Conservation (phyloP, 1,284 basidiomycete genomes). For the Butyriboletus regius region DNA sequence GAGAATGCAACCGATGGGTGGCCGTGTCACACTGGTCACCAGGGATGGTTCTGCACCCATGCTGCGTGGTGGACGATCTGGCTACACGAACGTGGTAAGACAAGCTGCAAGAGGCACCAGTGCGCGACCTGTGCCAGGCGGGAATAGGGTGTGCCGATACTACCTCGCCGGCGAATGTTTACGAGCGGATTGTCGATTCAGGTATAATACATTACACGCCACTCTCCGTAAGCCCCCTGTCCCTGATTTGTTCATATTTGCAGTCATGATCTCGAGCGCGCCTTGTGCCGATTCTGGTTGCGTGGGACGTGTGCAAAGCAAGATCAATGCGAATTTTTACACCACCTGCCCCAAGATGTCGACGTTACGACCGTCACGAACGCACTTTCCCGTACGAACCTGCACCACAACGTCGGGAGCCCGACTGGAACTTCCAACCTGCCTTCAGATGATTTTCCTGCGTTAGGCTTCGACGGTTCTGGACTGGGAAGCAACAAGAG, state of each 20-base stretch:
- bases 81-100: slow-evolving; percentile 31
- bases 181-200: slow-evolving; percentile 93
- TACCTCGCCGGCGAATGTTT: slow-evolving; percentile 95
- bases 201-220: slow-evolving; percentile 43
- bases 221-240: background rate
- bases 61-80: slow-evolving; percentile 43
- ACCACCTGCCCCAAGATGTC: slow-evolving; percentile 77
- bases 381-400: slow-evolving; percentile 63
- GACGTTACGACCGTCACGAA: slow-evolving; percentile 60
- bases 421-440: slow-evolving; percentile 37
- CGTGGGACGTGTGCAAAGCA: slow-evolving; percentile 92
- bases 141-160: slow-evolving; percentile 81
- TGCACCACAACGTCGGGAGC: slow-evolving; percentile 41
- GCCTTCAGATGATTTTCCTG: slow-evolving; percentile 81
- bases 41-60: slow-evolving; percentile 41
- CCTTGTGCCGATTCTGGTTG: slow-evolving; percentile 95
- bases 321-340: slow-evolving; percentile 83
- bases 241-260: slow-evolving; percentile 15
- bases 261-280: slow-evolving; percentile 85
- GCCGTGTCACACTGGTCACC: slow-evolving; percentile 55
- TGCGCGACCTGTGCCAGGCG: slow-evolving; percentile 51
- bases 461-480: slow-evolving; percentile 48
- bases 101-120: slow-evolving; percentile 47
- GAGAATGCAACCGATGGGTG: slow-evolving; percentile 56
- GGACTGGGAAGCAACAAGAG: slow-evolving; percentile 30